These are phyloP conservation scores for Colletotrichum lindemuthianum DNA, from an alignment of 2,329 filamentous ascomycete species.

Conservation along the genomic window DNA sequence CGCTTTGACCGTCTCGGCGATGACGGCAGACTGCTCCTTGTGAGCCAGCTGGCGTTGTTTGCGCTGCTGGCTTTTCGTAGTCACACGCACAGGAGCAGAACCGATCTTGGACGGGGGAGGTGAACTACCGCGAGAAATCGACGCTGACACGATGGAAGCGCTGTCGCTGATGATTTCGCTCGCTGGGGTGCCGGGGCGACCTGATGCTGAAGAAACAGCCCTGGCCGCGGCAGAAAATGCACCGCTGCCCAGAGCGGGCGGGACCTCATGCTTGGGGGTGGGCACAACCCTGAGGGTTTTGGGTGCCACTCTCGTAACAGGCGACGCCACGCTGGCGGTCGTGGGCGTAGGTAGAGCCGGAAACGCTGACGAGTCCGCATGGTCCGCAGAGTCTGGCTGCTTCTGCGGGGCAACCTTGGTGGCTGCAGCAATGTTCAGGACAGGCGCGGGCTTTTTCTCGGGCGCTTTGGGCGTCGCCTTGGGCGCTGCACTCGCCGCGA, in stretches of 20 bases:
- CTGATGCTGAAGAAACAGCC: slow-evolving; percentile 57
- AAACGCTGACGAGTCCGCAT: slow-evolving; percentile 53
- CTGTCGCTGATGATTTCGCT: slow-evolving; percentile 83
- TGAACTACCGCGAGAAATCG: slow-evolving; percentile 76
- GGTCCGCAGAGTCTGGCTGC: slow-evolving; percentile 46
- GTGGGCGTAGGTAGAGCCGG: slow-evolving; percentile 62
- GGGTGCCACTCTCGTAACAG: slow-evolving; percentile 61
- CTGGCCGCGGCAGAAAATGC: slow-evolving; percentile 46
- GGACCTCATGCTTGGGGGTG: slow-evolving; percentile 69
- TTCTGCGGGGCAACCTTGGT: slow-evolving; percentile 49
- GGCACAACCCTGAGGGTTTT: slow-evolving; percentile 78
- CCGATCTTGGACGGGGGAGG: slow-evolving; percentile 73
- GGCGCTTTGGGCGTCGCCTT: slow-evolving; percentile 39
- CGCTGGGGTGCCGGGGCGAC: slow-evolving; percentile 74
- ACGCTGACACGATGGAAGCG: slow-evolving; percentile 77
- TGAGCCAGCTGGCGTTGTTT: slow-evolving; percentile 77
- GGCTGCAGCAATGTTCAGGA: slow-evolving; percentile 61
- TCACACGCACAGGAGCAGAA: slow-evolving; percentile 72
- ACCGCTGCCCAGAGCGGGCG: slow-evolving; percentile 44
- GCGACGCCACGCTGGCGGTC: slow-evolving; percentile 57
- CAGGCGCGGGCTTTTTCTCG: slow-evolving; percentile 52
- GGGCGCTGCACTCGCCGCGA: slow-evolving; percentile 6
- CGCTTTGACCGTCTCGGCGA: slow-evolving; percentile 59
- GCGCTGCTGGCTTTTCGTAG: slow-evolving; percentile 82
- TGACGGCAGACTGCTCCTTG: slow-evolving; percentile 69